Evolutionary conservation across 2,329 filamentous ascomycete genomes (phyloP).

Genomic region (Penicillium sp.): DNA sequence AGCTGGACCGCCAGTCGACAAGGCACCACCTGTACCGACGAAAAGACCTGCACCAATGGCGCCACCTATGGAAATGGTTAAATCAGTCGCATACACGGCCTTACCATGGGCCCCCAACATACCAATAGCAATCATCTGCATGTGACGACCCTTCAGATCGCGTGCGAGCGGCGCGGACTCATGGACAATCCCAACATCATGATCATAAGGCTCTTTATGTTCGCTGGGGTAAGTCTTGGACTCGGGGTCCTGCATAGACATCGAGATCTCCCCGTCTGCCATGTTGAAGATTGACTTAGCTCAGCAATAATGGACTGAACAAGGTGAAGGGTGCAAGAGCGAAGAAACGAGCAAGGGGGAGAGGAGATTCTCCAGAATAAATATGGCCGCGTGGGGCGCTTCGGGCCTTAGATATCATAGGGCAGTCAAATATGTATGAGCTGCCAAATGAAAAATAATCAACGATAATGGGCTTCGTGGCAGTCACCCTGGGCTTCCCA

Average conservation of each 20-base stretch:
- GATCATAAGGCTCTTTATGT: background rate
- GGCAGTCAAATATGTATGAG: no score
- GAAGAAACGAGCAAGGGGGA: background rate
- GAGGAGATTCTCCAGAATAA: no score
- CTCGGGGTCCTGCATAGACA: background rate
- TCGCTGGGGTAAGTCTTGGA: background rate
- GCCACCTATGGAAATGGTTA: background rate
- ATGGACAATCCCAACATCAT: background rate
- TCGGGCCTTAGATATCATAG: no score
- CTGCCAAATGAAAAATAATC: no score
- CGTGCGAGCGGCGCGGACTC: background rate
- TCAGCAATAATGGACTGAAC: background rate
- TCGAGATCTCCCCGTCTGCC: background rate
- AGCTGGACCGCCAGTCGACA: background rate
- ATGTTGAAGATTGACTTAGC: background rate
- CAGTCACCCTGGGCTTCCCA: no score
- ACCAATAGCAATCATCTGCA: conserved; percentile 9
- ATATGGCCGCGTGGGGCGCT: no score
- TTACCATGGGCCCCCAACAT: background rate
- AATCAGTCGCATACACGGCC: background rate
- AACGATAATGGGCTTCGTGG: no score
- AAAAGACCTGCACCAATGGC: background rate
- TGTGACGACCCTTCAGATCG: background rate
- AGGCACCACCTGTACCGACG: background rate
- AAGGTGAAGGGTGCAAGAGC: background rate